Evolutionary conservation across 2,329 filamentous ascomycete species (phyloP).

Genomic region (Elsinoe batatas): DNA sequence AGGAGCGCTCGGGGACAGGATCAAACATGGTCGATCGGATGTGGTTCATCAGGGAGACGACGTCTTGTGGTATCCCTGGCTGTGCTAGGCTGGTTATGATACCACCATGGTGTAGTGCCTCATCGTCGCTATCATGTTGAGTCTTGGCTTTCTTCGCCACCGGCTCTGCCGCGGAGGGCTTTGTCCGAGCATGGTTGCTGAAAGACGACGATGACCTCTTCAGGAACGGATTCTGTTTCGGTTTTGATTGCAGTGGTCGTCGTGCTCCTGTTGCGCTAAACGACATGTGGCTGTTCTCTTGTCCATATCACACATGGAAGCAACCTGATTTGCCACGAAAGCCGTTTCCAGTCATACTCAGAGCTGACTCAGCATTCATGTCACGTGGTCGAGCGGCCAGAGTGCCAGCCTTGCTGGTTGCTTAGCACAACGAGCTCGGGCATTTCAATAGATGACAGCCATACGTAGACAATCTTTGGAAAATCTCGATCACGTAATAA

Average conservation of each 20-base stretch:
- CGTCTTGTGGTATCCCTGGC: conserved; percentile 52
- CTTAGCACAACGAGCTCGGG: no score
- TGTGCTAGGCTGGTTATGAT: conserved; percentile 47
- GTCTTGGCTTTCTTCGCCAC: conserved; percentile 10
- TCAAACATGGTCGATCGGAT: conserved; percentile 55
- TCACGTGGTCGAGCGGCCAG: no score
- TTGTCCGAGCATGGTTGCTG: conserved; percentile 27
- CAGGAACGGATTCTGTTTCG: conserved; percentile 17
- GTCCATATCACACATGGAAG: background rate
- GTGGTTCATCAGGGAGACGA: conserved; percentile 42
- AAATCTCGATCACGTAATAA: background rate
- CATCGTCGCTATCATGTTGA: conserved; percentile 21
- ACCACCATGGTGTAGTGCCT: conserved; percentile 52
- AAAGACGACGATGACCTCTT: conserved; percentile 26
- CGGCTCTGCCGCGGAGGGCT: conserved; percentile 20
- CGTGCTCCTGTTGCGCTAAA: conserved; percentile 17
- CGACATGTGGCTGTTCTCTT: conserved; percentile 14
- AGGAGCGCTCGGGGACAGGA: conserved; percentile 46
- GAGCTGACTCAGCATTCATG: no score
- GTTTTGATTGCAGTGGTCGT: conserved; percentile 16
- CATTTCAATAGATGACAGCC: no score
- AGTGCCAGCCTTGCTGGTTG: no score
- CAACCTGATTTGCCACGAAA: background rate
- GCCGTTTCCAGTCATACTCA: background rate
- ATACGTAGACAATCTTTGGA: no score